Evolutionary conservation across 1,284 basidiomycete genomes (phyloP).

Genomic region (Pseudozyma tsukubaensis): DNA sequence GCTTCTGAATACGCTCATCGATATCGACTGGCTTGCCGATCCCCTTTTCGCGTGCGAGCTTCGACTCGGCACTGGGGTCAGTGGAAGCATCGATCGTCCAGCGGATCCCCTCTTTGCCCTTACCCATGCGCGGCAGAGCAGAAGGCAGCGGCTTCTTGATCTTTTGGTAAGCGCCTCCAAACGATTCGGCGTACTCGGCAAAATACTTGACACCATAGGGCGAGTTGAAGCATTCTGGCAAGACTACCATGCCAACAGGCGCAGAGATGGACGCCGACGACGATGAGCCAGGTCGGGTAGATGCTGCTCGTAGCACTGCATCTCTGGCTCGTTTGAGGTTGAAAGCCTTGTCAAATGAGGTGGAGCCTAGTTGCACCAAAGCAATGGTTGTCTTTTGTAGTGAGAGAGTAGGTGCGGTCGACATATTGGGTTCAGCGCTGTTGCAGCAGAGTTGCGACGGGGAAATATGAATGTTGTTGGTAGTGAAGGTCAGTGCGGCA

Average conservation of each 20-base stretch:
- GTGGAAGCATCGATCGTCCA: constrained; percentile 58
- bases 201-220: constrained; percentile 84
- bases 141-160: constrained; percentile 55
- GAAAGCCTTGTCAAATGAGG: constrained; percentile 58
- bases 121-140: constrained; percentile 36
- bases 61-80: constrained; percentile 33
- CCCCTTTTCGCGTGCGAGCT: constrained; percentile 44
- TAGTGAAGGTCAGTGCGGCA: too few relatives aligned
- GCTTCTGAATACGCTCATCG: constrained; percentile 70
- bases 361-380: constrained; percentile 64
- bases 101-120: constrained; percentile 41
- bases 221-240: constrained; percentile 95
- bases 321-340: constrained; percentile 61
- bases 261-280: constrained; percentile 21
- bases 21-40: constrained; percentile 72
- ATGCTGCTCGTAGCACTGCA: constrained; percentile 43
- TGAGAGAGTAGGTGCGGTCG: constrained; percentile 32
- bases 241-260: constrained; percentile 58
- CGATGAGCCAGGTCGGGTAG: constrained; percentile 17
- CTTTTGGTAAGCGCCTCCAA: constrained; percentile 62
- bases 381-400: constrained; percentile 57
- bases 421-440: constrained; percentile 16
- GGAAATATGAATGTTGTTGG: too few relatives aligned
- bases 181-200: constrained; percentile 63
- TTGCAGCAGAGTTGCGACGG: too few relatives aligned